Evolutionary conservation across 225 moss, liverwort and hornwort genomes (phyloP).

Genomic region (Straminergon stramineum): DNA sequence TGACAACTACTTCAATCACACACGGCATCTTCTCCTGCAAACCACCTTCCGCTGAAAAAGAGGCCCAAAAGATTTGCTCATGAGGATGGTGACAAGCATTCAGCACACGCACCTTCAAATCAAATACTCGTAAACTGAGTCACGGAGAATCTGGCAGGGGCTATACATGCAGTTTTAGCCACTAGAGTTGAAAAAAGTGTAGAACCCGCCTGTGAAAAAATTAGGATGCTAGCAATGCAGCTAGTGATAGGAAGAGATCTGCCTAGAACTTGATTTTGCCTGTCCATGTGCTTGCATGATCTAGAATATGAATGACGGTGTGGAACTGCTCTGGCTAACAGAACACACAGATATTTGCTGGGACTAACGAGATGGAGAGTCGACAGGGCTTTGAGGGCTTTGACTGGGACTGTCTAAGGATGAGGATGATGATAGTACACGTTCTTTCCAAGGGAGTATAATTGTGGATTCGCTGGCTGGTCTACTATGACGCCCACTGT

Average conservation of each 20-base stretch:
- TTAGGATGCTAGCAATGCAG: not conserved
- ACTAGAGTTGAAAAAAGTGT: not conserved
- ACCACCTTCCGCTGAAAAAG: not conserved
- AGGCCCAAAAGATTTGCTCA: not conserved
- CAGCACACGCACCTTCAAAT: not conserved
- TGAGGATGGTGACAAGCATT: not conserved
- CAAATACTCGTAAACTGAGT: not conserved
- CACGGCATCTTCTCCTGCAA: not conserved
- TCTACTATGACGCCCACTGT: slow-evolving; percentile 20
- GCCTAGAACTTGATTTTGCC: not conserved
- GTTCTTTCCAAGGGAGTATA: slow-evolving; percentile 36
- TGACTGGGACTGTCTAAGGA: slow-evolving; percentile 5
- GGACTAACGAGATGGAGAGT: slow-evolving; percentile 14
- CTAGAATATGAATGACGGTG: not conserved
- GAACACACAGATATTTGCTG: not conserved
- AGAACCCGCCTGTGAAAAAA: not conserved
- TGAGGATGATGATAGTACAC: slow-evolving; percentile 5
- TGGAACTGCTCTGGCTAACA: not conserved
- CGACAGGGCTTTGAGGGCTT: slow-evolving; percentile 16
- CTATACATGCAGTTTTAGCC: not conserved
- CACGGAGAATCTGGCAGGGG: not conserved
- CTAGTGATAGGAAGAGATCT: not conserved
- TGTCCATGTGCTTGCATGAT: not conserved
- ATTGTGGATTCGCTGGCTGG: slow-evolving; percentile 25
- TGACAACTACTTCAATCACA: not conserved